Base-by-base conservation (phyloP, 805 yeast species). In the Danielia oregonensis region DNA sequence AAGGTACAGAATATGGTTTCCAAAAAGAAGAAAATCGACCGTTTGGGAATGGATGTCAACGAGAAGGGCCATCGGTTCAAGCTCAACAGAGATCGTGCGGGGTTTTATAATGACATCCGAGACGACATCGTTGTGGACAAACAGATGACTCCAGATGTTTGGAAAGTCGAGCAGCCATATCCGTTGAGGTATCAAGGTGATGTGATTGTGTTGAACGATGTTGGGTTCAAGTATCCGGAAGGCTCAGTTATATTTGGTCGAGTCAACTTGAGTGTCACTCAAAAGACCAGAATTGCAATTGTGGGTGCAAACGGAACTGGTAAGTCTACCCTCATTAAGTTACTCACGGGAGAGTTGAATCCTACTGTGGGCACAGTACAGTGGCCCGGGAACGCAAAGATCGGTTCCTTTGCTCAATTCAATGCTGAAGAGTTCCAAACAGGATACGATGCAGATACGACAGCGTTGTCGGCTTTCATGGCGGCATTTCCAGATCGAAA, bases 271-370 rank as follows among this genome's bases (percentile, higher is more conserved):
- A 26, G 28, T 11, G 17, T 26, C 5, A 14, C 9, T 17, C 28
- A 26, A 11, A 10, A 14, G 6, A 8, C 28, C 8, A 89, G 97
- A 82, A 89, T 89, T 84, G 97, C 97, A 55, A 96, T 89, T 65
- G 88, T 89, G 76, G 97, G 97, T 71, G 97, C 97, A 72, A 89
- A 89, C 72, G 97, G 97, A 85, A 97, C 97, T 64, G 97, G 97
- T 82, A 89, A 89, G 72, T 88, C 97, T 49, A 89, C 97, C 58
- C 79, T 89, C 72, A 88, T 89, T 69, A 89, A 89, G 66, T 96
- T 89, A 46, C 82, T 89, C 72, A 91, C 97, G 53, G 97, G 97
- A 84, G 97, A 89, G 79, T 82, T 91, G 60, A 75, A 89, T 65
- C 97, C 97, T 75, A 91, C 97, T 52, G 57, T 57, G 35, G 97